Evolutionary conservation across 306 rosid genomes (phyloP), one percentile per base, ranked within the genome.

Genomic region (Vigna reflexopilosa): DNA sequence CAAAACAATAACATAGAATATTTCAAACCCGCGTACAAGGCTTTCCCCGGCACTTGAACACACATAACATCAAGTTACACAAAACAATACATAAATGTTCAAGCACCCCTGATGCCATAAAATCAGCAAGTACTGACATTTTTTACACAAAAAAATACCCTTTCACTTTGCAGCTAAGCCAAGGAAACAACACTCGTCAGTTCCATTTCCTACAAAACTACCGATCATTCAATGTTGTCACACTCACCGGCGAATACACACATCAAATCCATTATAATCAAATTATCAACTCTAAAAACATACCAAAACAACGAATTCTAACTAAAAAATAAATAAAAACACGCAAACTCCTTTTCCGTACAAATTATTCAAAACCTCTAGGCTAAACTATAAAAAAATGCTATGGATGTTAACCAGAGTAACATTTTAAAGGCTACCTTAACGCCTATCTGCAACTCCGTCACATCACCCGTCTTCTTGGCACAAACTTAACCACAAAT

Each of bases 371-470:
- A 34, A 44, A 77, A 64, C 2, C 17, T 19, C 22, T 19, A 66
- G 12, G 34, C 7, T 40, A 72, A 69, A 67, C 32, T 69, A 15
- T 2, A 45, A 20, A 58, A 59, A 42, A 51, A 69, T 6, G 8
- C 7, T 28, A 66, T 15, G 40, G 42, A 28, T 26, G 57, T 22
- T 4, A 68, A 57, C 22, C 45, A 72, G 40, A 19, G 8, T 11
- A 24, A 1, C 11, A 62, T 10, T 40, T 14, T 1, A 62, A 19
- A 72, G 5, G 63, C 73, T 77, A 95, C 99, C 99, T 93, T 93
- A 67, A 96, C 94, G 56, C 96, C 98, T 76, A 96, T 91, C 90
- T 93, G 98, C 78, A 93, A 84, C 71, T 89, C 93, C 3, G 86
- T 91, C 45, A 95, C 99, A 82, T 95, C 99, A 9, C 68, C 75